Evolutionary conservation across 306 rosid species (phyloP).

Genomic region (Argentina anserina): DNA sequence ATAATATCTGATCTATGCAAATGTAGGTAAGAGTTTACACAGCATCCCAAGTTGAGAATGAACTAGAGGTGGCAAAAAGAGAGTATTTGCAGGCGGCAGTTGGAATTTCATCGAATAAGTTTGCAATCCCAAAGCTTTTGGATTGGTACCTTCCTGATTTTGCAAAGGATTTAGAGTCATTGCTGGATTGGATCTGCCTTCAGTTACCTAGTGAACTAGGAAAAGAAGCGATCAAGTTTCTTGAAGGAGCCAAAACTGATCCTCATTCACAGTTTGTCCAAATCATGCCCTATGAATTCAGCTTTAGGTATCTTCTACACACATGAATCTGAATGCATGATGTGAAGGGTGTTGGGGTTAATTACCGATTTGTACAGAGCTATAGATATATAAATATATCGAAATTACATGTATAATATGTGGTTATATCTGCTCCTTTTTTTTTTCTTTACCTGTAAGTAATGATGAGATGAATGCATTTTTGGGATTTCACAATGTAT

Average conservation of each 20-base stretch:
- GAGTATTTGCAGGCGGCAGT: constrained; percentile 84
- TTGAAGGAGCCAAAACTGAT: constrained; percentile 54
- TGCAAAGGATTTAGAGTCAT: constrained; percentile 86
- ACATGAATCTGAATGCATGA: constrained; percentile 32
- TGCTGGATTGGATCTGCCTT: constrained; percentile 92
- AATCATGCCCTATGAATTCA: constrained; percentile 79
- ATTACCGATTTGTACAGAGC: constrained; percentile 46
- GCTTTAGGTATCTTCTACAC: constrained; percentile 84
- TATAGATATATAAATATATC: constrained; percentile 12
- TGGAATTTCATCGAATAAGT: constrained; percentile 59
- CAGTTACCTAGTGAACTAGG: constrained; percentile 80
- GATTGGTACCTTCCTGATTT: constrained; percentile 88
- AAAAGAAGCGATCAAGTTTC: constrained; percentile 75
- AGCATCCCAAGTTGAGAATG: constrained; percentile 77
- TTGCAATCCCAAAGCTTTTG: constrained; percentile 73
- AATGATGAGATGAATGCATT: constrained; percentile 5
- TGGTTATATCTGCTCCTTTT: constrained; percentile 9
- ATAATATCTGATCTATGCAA: constrained; percentile 20
- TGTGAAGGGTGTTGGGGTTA: constrained; percentile 25
- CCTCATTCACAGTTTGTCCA: constrained; percentile 70
- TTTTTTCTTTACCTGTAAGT: constrained; percentile 12
- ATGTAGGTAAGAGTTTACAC: constrained; percentile 91
- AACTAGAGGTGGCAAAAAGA: constrained; percentile 80
- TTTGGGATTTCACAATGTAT: constrained; percentile 1
- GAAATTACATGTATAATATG: constrained; percentile 18